These are phyloP conservation scores for Graphilbum fragrans DNA, from an alignment of 2,329 filamentous ascomycete species.

Conservation along the genomic window DNA sequence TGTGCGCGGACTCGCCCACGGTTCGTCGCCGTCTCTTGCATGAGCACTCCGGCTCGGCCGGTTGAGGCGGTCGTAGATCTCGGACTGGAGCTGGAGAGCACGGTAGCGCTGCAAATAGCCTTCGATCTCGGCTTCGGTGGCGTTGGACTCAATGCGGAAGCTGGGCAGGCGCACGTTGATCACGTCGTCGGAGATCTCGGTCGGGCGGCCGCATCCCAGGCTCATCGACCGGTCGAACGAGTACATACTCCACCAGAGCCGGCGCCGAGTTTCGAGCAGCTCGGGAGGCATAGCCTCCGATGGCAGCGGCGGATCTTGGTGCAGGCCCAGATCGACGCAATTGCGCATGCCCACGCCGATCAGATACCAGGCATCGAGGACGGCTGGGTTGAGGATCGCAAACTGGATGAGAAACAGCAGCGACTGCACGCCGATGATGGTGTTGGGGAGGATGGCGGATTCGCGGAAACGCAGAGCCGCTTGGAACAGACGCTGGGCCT, in stretches of 20 bases:
- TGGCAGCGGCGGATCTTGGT: slow-evolving; percentile 12
- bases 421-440: slow-evolving; percentile 12
- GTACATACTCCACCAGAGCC: slow-evolving; percentile 16
- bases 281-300: slow-evolving; percentile 9
- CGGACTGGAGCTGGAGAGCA: slow-evolving; percentile 12
- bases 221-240: slow-evolving; percentile 15
- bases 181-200: slow-evolving; percentile 13
- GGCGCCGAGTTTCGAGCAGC: slow-evolving; percentile 12
- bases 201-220: slow-evolving; percentile 12
- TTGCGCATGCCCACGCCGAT: slow-evolving; percentile 40
- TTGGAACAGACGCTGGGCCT: slow-evolving; percentile 13
- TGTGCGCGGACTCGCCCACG: neutral
- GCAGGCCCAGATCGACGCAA: slow-evolving; percentile 37
- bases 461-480: slow-evolving; percentile 13
- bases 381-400: slow-evolving; percentile 14
- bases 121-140: slow-evolving; percentile 10
- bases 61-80: slow-evolving; percentile 12
- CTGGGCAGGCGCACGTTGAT: slow-evolving; percentile 11
- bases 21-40: neutral
- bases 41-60: neutral
- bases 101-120: slow-evolving; percentile 15
- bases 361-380: slow-evolving; percentile 31
- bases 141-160: slow-evolving; percentile 13
- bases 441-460: slow-evolving; percentile 13
- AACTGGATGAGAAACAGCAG: slow-evolving; percentile 2